Base-by-base conservation (phyloP, 257 asterid species). In the Penstemon barbatus region DNA sequence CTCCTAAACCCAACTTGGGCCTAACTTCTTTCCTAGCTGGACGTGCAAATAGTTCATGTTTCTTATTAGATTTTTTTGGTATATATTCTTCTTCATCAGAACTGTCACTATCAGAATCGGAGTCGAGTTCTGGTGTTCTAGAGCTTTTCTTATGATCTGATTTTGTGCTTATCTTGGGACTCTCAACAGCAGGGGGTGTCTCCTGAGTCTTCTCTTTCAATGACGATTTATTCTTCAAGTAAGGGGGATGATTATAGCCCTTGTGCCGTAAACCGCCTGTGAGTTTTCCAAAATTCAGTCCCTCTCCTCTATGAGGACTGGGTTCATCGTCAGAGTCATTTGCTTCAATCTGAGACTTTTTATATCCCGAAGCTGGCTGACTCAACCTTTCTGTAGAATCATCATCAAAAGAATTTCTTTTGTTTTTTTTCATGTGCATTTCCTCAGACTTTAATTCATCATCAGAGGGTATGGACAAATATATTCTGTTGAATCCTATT, bases 241-340 rank as follows among this genome's bases (percentile, higher is more conserved):
- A 80, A 66, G 91, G 80, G 38, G 87, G 95, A 65, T 60, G 83
- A 33, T 38, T 66, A 71, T 82, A 63, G 40, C 89, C 82, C 80
- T 90, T 93, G 52, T 93, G 96, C 54, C 91, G 87, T 39, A 90
- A 61, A 71, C 99, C 97, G 65, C 99, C 99, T 3, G 96, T 90
- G 75, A 93, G 81, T 73, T 77, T 87, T 57, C 84, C 94, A 57
- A 85, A 85, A 68, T 79, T 80, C 75, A 93, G 84, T 52, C 74
- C 84, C 60, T 38, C 82, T 55, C 57, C 83, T 39, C 65, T 68
- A 41, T 72, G 79, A 36, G 82, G 70, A 79, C 44, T 68, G 4
- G 76, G 77, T 69, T 85, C 81, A 13, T 74, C 61, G 52, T 56
- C 76, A 52, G 33, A 45, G 37, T 72, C 70, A 19, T 53, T 45